phyloP scores from a whole-genome alignment of 768 basidiomycete species.

The Naganishia friedmannii region DNA sequence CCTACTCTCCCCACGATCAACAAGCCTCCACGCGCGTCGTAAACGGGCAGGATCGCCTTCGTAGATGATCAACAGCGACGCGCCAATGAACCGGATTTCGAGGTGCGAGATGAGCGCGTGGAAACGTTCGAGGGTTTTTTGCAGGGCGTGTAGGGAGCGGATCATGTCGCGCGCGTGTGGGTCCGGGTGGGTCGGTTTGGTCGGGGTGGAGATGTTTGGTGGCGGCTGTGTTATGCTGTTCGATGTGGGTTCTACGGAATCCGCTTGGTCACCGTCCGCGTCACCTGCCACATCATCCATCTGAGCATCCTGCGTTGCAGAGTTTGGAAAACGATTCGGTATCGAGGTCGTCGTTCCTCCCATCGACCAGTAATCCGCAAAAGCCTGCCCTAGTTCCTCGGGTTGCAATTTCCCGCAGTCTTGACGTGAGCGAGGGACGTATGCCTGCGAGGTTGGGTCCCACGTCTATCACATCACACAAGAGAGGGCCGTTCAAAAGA shows the following conservation, averaged over 20 bases:
- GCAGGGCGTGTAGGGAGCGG: slow-evolving; percentile 23
- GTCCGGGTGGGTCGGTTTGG: slow-evolving; percentile 38
- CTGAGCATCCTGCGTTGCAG: too few relatives aligned
- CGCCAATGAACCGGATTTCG: slow-evolving; percentile 77
- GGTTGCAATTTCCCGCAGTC: slow-evolving; percentile 75
- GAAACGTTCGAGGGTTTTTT: slow-evolving; percentile 32
- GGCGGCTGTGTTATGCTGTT: too few relatives aligned
- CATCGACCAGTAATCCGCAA: slow-evolving; percentile 72
- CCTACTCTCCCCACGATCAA: slow-evolving; percentile 31
- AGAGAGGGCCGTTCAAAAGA: too few relatives aligned
- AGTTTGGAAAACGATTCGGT: too few relatives aligned
- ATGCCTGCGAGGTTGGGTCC: slow-evolving; percentile 12
- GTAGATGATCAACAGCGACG: slow-evolving; percentile 77
- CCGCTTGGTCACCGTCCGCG: background rate
- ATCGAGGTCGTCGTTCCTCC: slow-evolving; percentile 37
- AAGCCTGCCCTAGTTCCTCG: slow-evolving; percentile 69
- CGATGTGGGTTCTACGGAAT: background rate
- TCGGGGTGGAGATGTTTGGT: too few relatives aligned
- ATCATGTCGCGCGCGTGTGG: too few relatives aligned
- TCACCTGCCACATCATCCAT: background rate
- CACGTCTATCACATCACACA: slow-evolving; percentile 11
- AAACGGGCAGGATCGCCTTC: slow-evolving; percentile 61
- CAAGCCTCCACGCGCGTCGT: slow-evolving; percentile 43
- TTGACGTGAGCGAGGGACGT: slow-evolving; percentile 53
- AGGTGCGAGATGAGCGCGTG: slow-evolving; percentile 58